Evolutionary conservation across 202 grass and related monocot genomes (phyloP), one percentile per base, ranked within the genome.

Genomic region (Digitaria exilis): DNA sequence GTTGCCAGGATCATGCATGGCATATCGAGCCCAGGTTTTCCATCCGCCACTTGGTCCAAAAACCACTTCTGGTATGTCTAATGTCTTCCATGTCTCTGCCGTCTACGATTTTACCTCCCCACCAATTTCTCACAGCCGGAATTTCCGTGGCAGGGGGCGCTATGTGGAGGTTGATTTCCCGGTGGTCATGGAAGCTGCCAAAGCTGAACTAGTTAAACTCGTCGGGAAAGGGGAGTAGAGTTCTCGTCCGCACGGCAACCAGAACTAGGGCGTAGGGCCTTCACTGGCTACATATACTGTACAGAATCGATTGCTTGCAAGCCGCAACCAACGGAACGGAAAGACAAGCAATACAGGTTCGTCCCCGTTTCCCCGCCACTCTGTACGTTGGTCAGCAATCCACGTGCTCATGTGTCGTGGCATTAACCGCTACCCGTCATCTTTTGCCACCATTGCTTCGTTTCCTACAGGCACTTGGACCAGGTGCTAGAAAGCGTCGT

Each of bases 1-100:
- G 84, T 98, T 69, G 90, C 95, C 25, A 89, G 95, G 67, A 98
- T 98, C 26, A 95, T 98, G 96, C 92, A 98, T 6, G 89, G 92
- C 77, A 90, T 98, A 81, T 73, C 89, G 8, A 95, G 96, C 78
- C 96, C 96, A 26, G 79, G 83, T 69, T 98, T 95, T 84, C 90
- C 92, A 34, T 91, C 96, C 26, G 78, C 90, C 69, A 90, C 69
- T 83, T 98, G 92, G 96, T 79, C 85, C 50, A 95, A 92, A 76
- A 91, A 94, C 84, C 90, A 98, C 85, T 92, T 95, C 69, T 98
- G 96, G 90, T 98, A 42, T 71, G 71, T 77, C 46, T 58, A 12
- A 26, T 70, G 21, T 71, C 24, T 34, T 4, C 31, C 13, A 50
- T 29, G 5, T 44, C 2, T 77, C n/a, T 72, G 7, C 4, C 21